Evolutionary conservation across 345 rosid species (phyloP).

Genomic region (Gossypium longicalyx): DNA sequence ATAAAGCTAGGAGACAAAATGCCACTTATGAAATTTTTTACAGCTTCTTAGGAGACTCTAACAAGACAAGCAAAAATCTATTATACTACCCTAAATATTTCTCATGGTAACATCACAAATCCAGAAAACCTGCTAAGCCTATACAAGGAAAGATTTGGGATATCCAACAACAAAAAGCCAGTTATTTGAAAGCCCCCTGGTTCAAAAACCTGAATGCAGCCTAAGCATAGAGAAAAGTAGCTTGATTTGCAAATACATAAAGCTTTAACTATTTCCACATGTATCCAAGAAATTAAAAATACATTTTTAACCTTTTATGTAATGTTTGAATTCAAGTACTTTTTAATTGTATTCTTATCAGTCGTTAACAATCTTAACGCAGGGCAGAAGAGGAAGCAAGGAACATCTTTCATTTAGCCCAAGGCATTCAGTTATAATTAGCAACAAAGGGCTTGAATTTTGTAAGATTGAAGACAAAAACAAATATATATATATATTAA

Average conservation of each 20-base stretch:
- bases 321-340: not conserved
- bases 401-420: slow-evolving; percentile 5
- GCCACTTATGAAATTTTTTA: not conserved
- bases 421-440: slow-evolving; percentile 6
- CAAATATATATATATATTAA: not conserved
- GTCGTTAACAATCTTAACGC: not conserved
- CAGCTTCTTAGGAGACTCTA: not conserved
- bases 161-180: slow-evolving; percentile 3
- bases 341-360: slow-evolving; percentile 5
- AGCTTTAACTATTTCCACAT: not conserved
- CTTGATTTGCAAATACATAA: not conserved
- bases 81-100: not conserved
- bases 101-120: not conserved
- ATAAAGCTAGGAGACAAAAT: slow-evolving; percentile 4
- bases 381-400: not conserved
- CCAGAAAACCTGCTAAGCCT: not conserved
- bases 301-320: not conserved
- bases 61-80: slow-evolving; percentile 4
- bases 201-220: slow-evolving; percentile 4
- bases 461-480: not conserved
- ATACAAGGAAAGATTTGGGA: not conserved
- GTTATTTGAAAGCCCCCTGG: not conserved
- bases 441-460: not conserved
- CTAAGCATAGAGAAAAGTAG: slow-evolving; percentile 1
- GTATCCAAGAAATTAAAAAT: not conserved